These are phyloP conservation scores for Candida maltosa DNA, from an alignment of 805 yeast genomes.

Conservation along the genomic window DNA sequence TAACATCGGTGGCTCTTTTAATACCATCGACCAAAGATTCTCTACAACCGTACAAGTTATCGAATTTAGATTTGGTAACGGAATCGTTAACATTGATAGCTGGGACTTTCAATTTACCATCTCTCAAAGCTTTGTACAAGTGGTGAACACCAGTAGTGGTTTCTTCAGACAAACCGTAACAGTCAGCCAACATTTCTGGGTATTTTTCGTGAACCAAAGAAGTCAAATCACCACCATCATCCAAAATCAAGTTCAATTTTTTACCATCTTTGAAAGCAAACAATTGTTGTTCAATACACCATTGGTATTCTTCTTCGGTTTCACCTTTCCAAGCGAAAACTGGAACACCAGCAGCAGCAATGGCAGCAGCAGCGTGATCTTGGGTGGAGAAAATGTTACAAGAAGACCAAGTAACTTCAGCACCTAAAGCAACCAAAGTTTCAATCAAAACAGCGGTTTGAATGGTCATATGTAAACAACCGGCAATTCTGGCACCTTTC, in stretches of 20 bases:
- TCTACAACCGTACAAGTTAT: slow-evolving; percentile 99
- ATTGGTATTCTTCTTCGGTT: slow-evolving; percentile 97
- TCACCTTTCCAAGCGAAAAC: slow-evolving; percentile 99
- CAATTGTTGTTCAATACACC: slow-evolving; percentile 99
- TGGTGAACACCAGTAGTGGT: slow-evolving; percentile 99
- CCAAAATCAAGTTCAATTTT: slow-evolving; percentile 94
- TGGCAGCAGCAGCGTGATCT: slow-evolving; percentile 99
- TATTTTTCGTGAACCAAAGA: slow-evolving; percentile 93
- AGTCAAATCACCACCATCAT: slow-evolving; percentile 99
- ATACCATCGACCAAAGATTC: slow-evolving; percentile 98
- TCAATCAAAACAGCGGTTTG: slow-evolving; percentile 99
- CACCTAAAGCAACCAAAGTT: slow-evolving; percentile 95
- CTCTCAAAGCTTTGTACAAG: slow-evolving; percentile 92
- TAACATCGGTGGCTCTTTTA: slow-evolving; percentile 99
- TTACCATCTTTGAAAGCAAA: slow-evolving; percentile 94
- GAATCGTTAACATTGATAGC: slow-evolving; percentile 99
- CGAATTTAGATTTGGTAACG: slow-evolving; percentile 98
- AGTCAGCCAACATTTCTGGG: slow-evolving; percentile 94
- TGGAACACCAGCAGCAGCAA: slow-evolving; percentile 98
- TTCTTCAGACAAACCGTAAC: slow-evolving; percentile 97
- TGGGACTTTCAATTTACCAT: slow-evolving; percentile 89
- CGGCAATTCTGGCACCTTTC: slow-evolving; percentile 98
- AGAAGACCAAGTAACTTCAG: slow-evolving; percentile 99
- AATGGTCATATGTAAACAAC: slow-evolving; percentile 98
- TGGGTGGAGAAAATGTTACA: slow-evolving; percentile 99